Base-by-base conservation (phyloP, 1,139 yeast species). In the Pneumocystis canis region DNA sequence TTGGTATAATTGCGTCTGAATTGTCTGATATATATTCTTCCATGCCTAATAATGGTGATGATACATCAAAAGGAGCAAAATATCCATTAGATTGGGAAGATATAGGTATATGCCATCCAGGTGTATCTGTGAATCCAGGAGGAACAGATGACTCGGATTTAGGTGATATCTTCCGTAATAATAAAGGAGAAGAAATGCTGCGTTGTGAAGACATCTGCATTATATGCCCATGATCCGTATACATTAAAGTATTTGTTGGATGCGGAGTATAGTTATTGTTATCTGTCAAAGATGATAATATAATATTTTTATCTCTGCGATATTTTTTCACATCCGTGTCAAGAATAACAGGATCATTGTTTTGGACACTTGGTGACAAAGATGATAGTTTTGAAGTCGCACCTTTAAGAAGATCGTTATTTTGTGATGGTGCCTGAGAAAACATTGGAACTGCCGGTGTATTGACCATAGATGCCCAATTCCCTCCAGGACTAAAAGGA, bases 311-410 rank as follows among this genome's bases (percentile, higher is more conserved):
- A 30, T 68, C 67, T 31, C 73, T 67, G 14, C 73, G 67, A 64
- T 67, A 69, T 66, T 72, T 71, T 58, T 69, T 69, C 41, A 68
- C 69, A 61, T 72, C 73, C 9, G 69, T 63, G 61, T 72, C 75
- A n/a, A 67, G 67, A 25, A 63, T 62, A 59, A 57, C 47, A 60
- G 65, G 56, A 33, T 56, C 63, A 59, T 62, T 60, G 7, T 30
- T 47, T 25, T 67, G 60, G 14, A 66, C 66, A 5, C 66, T 72
- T 3, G 76, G 73, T 60, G 71, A 69, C 61, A 74, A 66, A n/a
- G 76, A 76, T 0, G 77, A 75, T 66, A 74, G 67, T 62, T 74
- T 73, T 71, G 72, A 70, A n/a, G 76, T 75, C 5, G 75, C 72
- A 14, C 71, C 66, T 62, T 67, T 69, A 28, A 66, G 65, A 16